Percentiles rank a stretch among this genome's conserved stretches.
These are phyloP conservation scores for Neopestalotiopsis sp. DNA, from an alignment of 2,329 filamentous ascomycete genomes.

Conservation along the genomic window DNA sequence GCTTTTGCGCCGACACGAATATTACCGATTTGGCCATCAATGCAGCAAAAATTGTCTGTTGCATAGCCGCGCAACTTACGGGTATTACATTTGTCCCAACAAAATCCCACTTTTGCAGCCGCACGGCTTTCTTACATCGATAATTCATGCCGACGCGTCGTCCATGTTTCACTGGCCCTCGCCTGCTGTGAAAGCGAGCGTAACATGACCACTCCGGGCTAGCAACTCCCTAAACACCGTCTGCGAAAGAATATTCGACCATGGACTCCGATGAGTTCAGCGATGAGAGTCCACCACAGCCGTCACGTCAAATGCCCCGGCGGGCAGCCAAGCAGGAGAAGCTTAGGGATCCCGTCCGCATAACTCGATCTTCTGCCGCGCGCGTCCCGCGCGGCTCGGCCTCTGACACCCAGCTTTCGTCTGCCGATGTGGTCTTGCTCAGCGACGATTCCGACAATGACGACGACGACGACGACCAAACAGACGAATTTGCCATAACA, in stretches of 20 bases:
- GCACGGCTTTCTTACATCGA: background rate
- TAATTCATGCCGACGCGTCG: background rate
- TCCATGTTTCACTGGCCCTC: background rate
- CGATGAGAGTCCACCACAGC: constrained; percentile 26
- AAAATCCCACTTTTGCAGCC: background rate
- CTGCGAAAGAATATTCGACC: background rate
- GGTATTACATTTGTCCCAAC: background rate
- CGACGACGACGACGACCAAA: constrained; percentile 4
- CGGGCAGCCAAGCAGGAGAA: constrained; percentile 31
- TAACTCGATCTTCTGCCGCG: constrained; percentile 32
- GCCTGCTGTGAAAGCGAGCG: background rate
- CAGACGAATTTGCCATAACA: background rate
- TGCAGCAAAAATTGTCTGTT: background rate
- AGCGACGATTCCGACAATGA: background rate
- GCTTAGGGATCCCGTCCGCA: constrained; percentile 31
- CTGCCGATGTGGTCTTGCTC: background rate
- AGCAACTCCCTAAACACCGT: background rate
- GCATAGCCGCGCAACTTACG: background rate
- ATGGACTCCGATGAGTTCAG: constrained; percentile 19
- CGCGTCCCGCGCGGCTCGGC: constrained; percentile 26
- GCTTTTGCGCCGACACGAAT: background rate
- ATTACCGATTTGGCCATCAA: background rate
- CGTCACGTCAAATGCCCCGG: constrained; percentile 32
- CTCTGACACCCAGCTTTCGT: background rate
- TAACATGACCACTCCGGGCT: background rate